phyloP scores from a whole-genome alignment of 257 asterid genomes.

The Echites panduratus region DNA sequence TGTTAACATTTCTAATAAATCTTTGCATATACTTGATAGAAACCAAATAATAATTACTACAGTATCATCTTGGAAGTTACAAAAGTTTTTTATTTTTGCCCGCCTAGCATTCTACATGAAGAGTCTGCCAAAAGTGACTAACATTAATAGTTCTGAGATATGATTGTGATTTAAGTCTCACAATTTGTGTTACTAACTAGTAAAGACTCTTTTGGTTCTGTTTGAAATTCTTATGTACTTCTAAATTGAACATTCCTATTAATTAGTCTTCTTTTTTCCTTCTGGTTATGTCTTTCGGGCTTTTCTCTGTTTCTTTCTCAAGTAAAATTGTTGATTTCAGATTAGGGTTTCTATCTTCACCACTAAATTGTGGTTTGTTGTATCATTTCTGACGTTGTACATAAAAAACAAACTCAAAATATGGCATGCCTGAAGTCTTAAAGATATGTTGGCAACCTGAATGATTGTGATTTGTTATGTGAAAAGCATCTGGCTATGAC shows the following conservation, averaged over 20 bases:
- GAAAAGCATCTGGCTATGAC: background rate
- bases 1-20: background rate
- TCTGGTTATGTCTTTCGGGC: background rate
- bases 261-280: background rate
- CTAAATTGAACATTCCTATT: background rate
- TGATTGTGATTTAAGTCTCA: background rate
- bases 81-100: background rate
- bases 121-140: background rate
- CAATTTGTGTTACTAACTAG: background rate
- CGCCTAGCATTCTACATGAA: background rate
- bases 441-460: background rate
- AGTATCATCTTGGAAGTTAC: background rate
- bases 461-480: background rate
- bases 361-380: background rate
- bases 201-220: background rate
- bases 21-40: background rate
- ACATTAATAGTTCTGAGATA: background rate
- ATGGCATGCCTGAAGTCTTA: background rate
- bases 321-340: background rate
- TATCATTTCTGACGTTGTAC: background rate
- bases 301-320: background rate
- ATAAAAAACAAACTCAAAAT: background rate
- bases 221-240: background rate
- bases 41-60: background rate
- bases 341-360: background rate